These are phyloP conservation scores for Leccinum uliginosum DNA, from an alignment of 768 basidiomycete species.

Conservation along the genomic window DNA sequence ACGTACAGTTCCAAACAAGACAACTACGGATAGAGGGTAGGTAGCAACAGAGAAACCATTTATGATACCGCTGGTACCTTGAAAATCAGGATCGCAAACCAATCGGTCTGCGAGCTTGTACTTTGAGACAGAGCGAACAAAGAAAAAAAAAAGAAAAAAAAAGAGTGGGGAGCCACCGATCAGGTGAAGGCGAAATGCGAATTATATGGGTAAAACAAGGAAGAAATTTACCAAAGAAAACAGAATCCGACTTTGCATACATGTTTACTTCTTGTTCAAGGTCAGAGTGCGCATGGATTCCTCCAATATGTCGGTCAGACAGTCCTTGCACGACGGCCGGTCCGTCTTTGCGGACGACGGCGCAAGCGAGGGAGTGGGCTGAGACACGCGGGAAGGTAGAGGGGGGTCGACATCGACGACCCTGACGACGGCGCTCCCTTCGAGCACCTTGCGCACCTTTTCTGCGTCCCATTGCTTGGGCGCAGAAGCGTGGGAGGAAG, in stretches of 20 bases:
- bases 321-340: conserved; percentile 20
- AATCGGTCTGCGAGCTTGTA: conserved; percentile 11
- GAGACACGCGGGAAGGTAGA: background rate
- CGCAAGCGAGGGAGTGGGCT: background rate
- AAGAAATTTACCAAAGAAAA: background rate
- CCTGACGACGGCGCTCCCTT: conserved; percentile 75
- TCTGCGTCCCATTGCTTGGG: conserved; percentile 58
- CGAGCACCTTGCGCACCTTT: conserved; percentile 76
- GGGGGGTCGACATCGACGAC: conserved; percentile 69
- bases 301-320: conserved; percentile 47
- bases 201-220: conserved; percentile 13
- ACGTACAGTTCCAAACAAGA: conserved; percentile 18
- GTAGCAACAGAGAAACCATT: background rate
- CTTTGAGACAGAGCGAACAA: background rate
- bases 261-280: conserved; percentile 45
- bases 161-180: conserved; percentile 14
- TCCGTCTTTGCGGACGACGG: conserved; percentile 13
- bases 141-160: background rate
- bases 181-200: background rate
- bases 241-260: background rate
- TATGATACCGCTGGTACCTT: conserved; percentile 1
- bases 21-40: conserved; percentile 14
- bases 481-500: conserved; percentile 17
- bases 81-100: conserved; percentile 6
- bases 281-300: conserved; percentile 68